Percentiles rank a stretch among this genome's conserved stretches.
phyloP scores from a whole-genome alignment of 129 eudicot genomes.

The Centella asiatica region DNA sequence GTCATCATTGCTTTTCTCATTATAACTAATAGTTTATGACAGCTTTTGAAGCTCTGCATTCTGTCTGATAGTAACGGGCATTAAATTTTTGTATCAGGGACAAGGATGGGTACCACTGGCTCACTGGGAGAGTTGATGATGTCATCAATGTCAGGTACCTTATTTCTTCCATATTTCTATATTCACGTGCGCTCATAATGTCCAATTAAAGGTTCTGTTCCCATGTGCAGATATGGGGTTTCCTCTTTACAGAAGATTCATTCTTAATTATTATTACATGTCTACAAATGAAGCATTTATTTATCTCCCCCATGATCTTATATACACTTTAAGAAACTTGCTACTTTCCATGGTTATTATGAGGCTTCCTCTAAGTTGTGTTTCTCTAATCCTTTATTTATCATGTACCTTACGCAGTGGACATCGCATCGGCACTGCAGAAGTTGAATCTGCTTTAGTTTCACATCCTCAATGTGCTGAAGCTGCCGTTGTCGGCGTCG shows the following conservation, averaged over 20 bases:
- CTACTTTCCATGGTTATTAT: background rate
- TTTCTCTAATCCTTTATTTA: background rate
- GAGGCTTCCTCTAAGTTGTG: background rate
- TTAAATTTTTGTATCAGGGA: constrained; percentile 40
- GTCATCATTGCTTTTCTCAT: background rate
- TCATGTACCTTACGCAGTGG: constrained; percentile 48
- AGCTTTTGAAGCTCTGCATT: background rate
- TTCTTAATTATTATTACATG: too few species aligned
- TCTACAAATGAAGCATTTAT: background rate
- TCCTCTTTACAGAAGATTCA: too few species aligned
- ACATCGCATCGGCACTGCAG: constrained; percentile 99
- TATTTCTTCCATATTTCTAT: background rate
- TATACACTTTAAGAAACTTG: background rate
- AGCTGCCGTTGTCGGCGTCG: constrained; percentile 99
- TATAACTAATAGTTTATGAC: too few species aligned
- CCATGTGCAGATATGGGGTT: background rate
- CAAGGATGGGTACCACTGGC: constrained; percentile 95
- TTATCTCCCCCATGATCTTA: background rate
- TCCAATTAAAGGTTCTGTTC: background rate
- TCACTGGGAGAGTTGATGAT: constrained; percentile 96
- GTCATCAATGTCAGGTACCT: constrained; percentile 85
- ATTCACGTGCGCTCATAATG: background rate
- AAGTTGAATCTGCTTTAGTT: constrained; percentile 99
- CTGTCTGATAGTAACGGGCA: background rate
- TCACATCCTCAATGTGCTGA: constrained; percentile 94